Evolutionary conservation across 768 basidiomycete species (phyloP), one percentile per base, ranked within the genome.

Genomic region (Boletus pseudo-olivaceus): DNA sequence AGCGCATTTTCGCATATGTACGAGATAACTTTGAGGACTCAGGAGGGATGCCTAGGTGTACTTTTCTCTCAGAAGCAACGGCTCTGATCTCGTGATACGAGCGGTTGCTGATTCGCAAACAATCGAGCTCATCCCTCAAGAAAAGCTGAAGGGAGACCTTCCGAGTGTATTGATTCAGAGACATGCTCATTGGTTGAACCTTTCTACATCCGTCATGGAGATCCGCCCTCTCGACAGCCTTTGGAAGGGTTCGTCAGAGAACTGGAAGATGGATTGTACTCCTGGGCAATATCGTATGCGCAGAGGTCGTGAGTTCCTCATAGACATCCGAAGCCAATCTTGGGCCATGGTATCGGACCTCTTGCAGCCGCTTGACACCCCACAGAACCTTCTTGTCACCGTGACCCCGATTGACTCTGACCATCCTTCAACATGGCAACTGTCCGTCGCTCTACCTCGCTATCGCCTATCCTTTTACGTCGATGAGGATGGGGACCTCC

Each of bases 381-480:
- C 53, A 0, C 15, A 43, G 5, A 56, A 57, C n/a, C 52, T 72
- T 17, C 14, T 63, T 34, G 45, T 73, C 44, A 64, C 38, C 0
- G 27, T 11, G 23, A 47, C 38, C 7, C 4, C 44, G 11, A 8
- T 6, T 2, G 15, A 48, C 34, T n/a, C 29, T 26, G 12, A 35
- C 30, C 26, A 23, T n/a, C 7, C 43, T 5, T 35, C 27, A 0
- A 9, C 42, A 9, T 42, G 32, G 12, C 47, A 39, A 2, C 51
- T 80, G 1, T 62, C 53, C 3, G 62, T 73, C 30, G 51, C 61
- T 0, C 61, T 81, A 6, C 76, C 76, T 27, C 74, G 75, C 6
- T 74, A 72, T 45, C 58, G 66, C 3, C 59, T 80, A 10, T 64
- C 69, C 1, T 80, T 81, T 45, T 69, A 68, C 40, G 27, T 76